A percentile compares a stretch with the other conserved stretches of the same genome.
phyloP scores from a whole-genome alignment of 805 yeast species.

The Cyberlindnera xishuangbannaensis region DNA sequence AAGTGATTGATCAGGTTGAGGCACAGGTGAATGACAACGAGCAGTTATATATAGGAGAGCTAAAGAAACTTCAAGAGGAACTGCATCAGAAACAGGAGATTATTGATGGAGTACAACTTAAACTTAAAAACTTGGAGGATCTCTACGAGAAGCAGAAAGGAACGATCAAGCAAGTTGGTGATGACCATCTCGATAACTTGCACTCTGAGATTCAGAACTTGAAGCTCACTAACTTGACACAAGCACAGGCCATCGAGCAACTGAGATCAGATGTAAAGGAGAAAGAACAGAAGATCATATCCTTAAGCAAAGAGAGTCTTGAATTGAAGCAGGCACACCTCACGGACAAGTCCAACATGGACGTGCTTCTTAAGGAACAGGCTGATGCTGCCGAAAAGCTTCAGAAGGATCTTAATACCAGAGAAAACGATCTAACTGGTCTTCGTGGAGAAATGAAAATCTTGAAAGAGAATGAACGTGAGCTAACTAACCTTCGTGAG shows the following conservation, averaged over 20 bases:
- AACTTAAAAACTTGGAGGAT: constrained; percentile 17
- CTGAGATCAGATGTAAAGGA: constrained; percentile 19
- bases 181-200: constrained; percentile 28
- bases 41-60: constrained; percentile 38
- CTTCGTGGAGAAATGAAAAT: constrained; percentile 3
- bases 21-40: constrained; percentile 52
- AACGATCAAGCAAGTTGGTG: constrained; percentile 21
- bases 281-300: constrained; percentile 9
- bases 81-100: constrained; percentile 23
- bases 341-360: constrained; percentile 8
- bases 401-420: constrained; percentile 5
- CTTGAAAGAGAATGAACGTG: constrained; percentile 2
- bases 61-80: constrained; percentile 31
- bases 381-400: constrained; percentile 2
- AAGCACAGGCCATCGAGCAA: constrained; percentile 24
- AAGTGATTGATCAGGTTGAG: constrained; percentile 50
- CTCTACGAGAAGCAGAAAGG: constrained; percentile 11
- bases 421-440: constrained; percentile 6
- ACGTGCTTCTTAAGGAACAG: constrained; percentile 6
- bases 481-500: no score
- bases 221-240: constrained; percentile 26
- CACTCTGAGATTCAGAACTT: constrained; percentile 29
- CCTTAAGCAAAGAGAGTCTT: constrained; percentile 22
- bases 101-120: constrained; percentile 20
- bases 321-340: constrained; percentile 25